phyloP scores from a whole-genome alignment of 228 moss, liverwort and hornwort genomes.

The Sphagnum magellanicum region DNA sequence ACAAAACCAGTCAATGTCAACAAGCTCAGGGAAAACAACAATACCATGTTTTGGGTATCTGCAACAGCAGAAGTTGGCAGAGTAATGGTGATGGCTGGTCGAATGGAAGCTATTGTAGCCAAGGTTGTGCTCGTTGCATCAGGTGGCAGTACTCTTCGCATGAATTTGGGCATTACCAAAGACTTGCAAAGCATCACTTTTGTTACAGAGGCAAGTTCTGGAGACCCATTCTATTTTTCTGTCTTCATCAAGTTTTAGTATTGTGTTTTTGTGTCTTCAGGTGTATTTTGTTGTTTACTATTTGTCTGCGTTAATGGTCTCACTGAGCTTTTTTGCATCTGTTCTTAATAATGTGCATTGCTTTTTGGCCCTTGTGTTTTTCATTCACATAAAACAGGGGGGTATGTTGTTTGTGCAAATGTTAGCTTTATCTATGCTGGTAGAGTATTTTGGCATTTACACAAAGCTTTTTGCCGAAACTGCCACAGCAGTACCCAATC shows the following conservation, averaged over 20 bases:
- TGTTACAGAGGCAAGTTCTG: constrained; percentile 52
- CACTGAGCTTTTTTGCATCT: neutral
- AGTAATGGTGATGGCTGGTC: constrained; percentile 67
- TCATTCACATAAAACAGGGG: constrained; percentile 40
- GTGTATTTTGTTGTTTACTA: no score
- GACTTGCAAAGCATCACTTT: constrained; percentile 36
- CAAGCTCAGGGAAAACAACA: no score
- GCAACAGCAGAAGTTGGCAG: constrained; percentile 59
- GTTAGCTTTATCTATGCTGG: constrained; percentile 54
- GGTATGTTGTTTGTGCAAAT: constrained; percentile 80
- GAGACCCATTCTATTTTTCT: neutral
- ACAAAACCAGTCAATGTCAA: no score
- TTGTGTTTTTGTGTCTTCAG: no score
- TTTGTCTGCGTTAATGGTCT: no score
- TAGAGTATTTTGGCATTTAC: constrained; percentile 44
- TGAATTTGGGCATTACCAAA: constrained; percentile 55
- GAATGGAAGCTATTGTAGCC: constrained; percentile 61
- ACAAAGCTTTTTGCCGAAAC: constrained; percentile 23
- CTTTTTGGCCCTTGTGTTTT: neutral
- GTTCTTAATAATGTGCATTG: neutral
- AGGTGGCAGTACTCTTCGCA: constrained; percentile 60
- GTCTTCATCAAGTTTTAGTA: no score
- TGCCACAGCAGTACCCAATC: neutral
- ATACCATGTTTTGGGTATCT: constrained; percentile 27
- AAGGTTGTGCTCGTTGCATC: constrained; percentile 58